These are phyloP conservation scores for Geosmithia flava DNA, from an alignment of 2,329 filamentous ascomycete species.

Conservation along the genomic window DNA sequence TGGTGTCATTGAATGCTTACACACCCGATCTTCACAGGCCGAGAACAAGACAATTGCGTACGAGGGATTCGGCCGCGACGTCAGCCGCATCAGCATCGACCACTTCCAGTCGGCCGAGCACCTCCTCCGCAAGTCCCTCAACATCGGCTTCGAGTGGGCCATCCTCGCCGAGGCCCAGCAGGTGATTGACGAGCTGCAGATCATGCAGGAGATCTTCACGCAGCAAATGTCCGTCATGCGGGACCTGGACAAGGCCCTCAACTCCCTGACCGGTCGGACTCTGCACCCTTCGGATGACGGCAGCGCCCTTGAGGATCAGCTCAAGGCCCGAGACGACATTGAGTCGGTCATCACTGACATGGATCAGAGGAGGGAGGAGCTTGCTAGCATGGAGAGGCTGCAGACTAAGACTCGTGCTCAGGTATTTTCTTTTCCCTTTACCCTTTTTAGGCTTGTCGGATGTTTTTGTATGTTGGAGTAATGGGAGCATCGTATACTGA, in stretches of 20 bases:
- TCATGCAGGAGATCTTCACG: slow-evolving; percentile 8
- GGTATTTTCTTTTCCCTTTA: slow-evolving; percentile 4
- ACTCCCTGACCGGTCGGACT: slow-evolving; percentile 1
- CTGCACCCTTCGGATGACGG: background rate
- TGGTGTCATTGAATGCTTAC: background rate
- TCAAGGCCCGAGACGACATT: slow-evolving; percentile 5
- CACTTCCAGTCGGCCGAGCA: slow-evolving; percentile 13
- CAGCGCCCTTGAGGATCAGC: background rate
- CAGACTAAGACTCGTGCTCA: slow-evolving; percentile 12
- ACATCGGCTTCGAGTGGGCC: slow-evolving; percentile 8
- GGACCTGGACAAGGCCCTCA: slow-evolving; percentile 7
- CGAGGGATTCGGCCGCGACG: slow-evolving; percentile 7
- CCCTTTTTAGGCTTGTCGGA: background rate
- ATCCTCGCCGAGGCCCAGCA: slow-evolving; percentile 7
- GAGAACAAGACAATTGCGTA: slow-evolving; percentile 6
- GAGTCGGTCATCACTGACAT: slow-evolving; percentile 5
- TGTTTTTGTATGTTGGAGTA: background rate
- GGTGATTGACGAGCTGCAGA: slow-evolving; percentile 7
- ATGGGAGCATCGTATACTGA: background rate
- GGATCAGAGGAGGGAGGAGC: slow-evolving; percentile 8
- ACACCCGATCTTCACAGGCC: slow-evolving; percentile 2
- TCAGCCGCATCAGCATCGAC: slow-evolving; percentile 10
- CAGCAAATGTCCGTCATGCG: slow-evolving; percentile 5
- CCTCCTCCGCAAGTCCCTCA: slow-evolving; percentile 7
- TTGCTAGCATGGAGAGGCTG: slow-evolving; percentile 12